Evolutionary conservation across 2,329 filamentous ascomycete species (phyloP), one percentile per base, ranked within the genome.

Genomic region (Geosmithia putterillii): DNA sequence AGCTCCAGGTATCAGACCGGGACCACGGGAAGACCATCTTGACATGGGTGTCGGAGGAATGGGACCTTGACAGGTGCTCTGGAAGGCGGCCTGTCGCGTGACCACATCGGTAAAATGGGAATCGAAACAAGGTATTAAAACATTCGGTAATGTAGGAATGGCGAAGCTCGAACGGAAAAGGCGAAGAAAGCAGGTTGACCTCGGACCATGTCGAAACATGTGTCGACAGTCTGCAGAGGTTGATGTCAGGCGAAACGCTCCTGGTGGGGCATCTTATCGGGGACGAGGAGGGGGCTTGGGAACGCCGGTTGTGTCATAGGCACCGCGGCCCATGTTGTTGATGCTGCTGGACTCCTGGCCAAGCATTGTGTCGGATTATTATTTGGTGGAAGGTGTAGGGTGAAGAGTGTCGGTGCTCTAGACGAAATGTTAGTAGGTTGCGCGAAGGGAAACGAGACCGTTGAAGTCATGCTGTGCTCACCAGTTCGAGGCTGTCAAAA

Each of bases 251-350:
- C 28, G 10, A 12, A 7, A 32, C 3, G 15, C 28, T 32, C 28
- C 10, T 9, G 23, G 23, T 7, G 15, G 15, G 10, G 28, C 10
- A 14, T 8, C 38, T 44, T 44, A 44, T 25, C 38, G 61, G 42
- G 64, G 64, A 42, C 59, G 61, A 43, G 63, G 64, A 22, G 63
- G 62, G 44, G 69, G 69, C 58, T 72, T 71, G 45, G 62, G 59
- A 20, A 71, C 59, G 40, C 67, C 67, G 20, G 69, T 72, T 48
- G 67, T 70, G 50, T 73, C 70, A 52, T 73, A 73, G 49, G 67
- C 69, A 46, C 70, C 69, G 45, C 70, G 63, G 47, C 66, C 70
- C 66, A 71, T 70, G 56, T 71, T 68, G 58, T 51, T 55, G 41
- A 56, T 54, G 47, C 50, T 55, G 46, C 57, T 55, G 42, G 56